Evolutionary conservation across 257 asterid species (phyloP), one percentile per base, ranked within the genome.

Genomic region (Rubia yunnanensis): DNA sequence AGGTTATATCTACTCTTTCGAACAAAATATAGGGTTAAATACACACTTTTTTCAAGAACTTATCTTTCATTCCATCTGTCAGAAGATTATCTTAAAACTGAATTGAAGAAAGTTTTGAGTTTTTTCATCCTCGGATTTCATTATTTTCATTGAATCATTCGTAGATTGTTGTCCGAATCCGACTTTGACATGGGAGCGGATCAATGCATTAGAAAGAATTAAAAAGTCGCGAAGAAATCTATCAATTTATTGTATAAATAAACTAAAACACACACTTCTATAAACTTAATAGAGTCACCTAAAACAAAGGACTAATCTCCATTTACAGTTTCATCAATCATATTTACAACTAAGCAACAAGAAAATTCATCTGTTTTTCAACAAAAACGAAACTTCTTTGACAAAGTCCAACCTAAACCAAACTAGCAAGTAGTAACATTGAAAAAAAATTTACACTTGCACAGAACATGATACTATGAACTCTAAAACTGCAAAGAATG

Each of bases 401-500:
- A 64, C 20, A 54, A 20, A 38, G 23, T 41, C 60, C 32, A 57
- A 31, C 9, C 44, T 34, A 7, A 35, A n/a, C 53, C 44, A 23
- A 30, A 17, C 63, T 15, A 57, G 39, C 63, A 11, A 30, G 31
- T 57, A 46, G 34, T 32, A 48, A 20, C 62, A 52, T 11, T 58
- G 66, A n/a, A n/a, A 26, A 59, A 30, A 79, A 60, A 75, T 79
- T 63, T 84, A 78, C 86, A 83, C 30, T 79, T 81, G 70, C 70
- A 57, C 61, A 54, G 54, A 78, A 78, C 66, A 64, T 62, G 17
- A 39, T 39, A 39, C 48, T 39, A 74, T 64, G 73, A 35, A 57
- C 41, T 26, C 85, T 72, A 80, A 26, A 67, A 75, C 81, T 80
- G 65, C 70, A 82, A 81, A 70, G 77, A 79, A 73, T 79, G 73